Conservation (phyloP, 1,284 basidiomycete species). For the Moesziomyces globuligerus region DNA sequence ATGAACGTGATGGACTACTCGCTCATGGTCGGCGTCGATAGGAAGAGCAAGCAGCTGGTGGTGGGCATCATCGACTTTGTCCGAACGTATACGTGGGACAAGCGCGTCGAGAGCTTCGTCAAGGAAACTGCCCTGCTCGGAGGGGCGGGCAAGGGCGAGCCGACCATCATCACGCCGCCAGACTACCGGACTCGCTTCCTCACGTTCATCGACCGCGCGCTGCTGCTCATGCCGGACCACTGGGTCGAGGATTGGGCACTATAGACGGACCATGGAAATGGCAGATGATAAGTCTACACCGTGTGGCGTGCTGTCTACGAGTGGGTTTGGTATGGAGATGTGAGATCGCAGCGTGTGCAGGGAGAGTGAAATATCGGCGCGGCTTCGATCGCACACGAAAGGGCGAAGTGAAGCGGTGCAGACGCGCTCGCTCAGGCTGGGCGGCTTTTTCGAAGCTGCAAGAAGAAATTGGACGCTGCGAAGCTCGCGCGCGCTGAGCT, state of each 20-base stretch:
- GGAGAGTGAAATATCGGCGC: not conserved
- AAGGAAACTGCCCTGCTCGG: conserved; percentile 92
- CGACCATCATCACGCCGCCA: conserved; percentile 64
- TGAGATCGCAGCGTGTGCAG: not conserved
- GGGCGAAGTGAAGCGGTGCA: not conserved
- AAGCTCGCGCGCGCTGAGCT: conserved; percentile 8
- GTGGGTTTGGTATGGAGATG: not conserved
- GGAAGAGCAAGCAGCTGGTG: conserved; percentile 70
- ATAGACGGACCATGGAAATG: conserved; percentile 2
- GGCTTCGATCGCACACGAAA: conserved; percentile 28
- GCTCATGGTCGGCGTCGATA: conserved; percentile 83
- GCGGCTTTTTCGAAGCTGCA: conserved; percentile 33
- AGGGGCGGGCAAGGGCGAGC: conserved; percentile 69
- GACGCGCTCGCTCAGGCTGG: conserved; percentile 6
- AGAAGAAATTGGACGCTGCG: conserved; percentile 25
- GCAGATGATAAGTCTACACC: not conserved
- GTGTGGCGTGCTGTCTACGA: not conserved
- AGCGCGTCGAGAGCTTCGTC: conserved; percentile 96
- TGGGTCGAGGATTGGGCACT: conserved; percentile 59
- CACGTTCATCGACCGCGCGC: conserved; percentile 61
- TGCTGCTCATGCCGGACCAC: conserved; percentile 60
- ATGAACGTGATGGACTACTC: conserved; percentile 98
- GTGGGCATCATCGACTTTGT: conserved; percentile 98
- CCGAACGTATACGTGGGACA: conserved; percentile 95
- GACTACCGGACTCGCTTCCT: conserved; percentile 65